phyloP scores from a whole-genome alignment of 805 yeast genomes.

The Suhomyces canberraensis region DNA sequence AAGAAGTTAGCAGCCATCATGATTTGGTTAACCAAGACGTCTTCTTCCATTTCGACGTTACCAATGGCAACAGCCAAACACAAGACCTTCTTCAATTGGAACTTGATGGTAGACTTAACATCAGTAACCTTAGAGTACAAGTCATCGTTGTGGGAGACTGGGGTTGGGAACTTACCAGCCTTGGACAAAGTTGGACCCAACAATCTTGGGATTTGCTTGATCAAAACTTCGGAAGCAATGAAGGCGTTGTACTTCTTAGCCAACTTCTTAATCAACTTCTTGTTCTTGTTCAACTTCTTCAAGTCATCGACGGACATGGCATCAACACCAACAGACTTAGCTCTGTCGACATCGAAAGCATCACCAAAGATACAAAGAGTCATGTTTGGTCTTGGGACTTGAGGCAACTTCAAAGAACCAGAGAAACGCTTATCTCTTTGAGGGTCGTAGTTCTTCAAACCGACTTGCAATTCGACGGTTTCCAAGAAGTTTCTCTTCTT shows the following conservation, averaged over 20 bases:
- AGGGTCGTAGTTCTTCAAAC: constrained; percentile 99
- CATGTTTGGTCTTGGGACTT: constrained; percentile 99
- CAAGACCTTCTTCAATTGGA: constrained; percentile 99
- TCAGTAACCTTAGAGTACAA: constrained; percentile 93
- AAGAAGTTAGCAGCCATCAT: constrained; percentile 98
- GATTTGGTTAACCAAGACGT: constrained; percentile 92
- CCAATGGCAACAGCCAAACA: constrained; percentile 99
- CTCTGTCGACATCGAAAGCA: constrained; percentile 99
- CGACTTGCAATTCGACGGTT: constrained; percentile 99
- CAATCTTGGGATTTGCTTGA: constrained; percentile 99
- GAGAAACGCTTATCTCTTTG: constrained; percentile 99
- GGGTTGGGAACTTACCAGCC: constrained; percentile 99
- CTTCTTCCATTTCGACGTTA: constrained; percentile 99
- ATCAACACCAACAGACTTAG: constrained; percentile 98
- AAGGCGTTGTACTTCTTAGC: constrained; percentile 99
- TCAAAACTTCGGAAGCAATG: constrained; percentile 98
- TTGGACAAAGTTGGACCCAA: constrained; percentile 99
- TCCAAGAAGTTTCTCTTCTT: constrained; percentile 99
- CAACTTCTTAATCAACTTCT: constrained; percentile 98
- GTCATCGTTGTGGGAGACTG: constrained; percentile 99
- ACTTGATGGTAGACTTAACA: constrained; percentile 99
- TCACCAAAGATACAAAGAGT: constrained; percentile 99
- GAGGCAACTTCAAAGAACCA: constrained; percentile 97
- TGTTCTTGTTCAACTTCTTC: constrained; percentile 99
- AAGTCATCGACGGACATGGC: constrained; percentile 99